phyloP scores from a whole-genome alignment of 2,329 filamentous ascomycete species.

The Juglanconis juglandina region DNA sequence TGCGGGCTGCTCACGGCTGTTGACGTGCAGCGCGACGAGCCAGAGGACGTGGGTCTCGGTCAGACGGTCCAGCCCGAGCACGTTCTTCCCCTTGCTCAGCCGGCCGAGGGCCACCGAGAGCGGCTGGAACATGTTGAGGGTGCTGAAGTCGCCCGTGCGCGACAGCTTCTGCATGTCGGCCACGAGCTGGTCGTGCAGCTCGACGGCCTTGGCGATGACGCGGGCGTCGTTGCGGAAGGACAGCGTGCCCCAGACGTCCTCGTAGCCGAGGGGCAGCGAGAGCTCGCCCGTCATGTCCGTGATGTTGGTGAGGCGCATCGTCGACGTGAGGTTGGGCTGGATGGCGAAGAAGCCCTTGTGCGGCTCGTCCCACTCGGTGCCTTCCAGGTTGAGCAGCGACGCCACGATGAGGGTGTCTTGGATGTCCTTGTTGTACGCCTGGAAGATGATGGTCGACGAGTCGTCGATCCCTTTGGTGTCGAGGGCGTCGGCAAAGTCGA shows the following conservation, averaged over 20 bases:
- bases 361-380: no score
- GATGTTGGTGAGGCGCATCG: background rate
- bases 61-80: slow-evolving; percentile 23
- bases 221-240: slow-evolving; percentile 34
- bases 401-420: background rate
- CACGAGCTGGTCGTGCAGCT: slow-evolving; percentile 29
- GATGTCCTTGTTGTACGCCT: slow-evolving; percentile 6
- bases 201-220: slow-evolving; percentile 31
- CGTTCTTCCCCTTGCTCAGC: slow-evolving; percentile 21
- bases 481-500: background rate
- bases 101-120: slow-evolving; percentile 17
- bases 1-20: slow-evolving; percentile 18
- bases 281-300: background rate
- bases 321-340: background rate
- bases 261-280: no score
- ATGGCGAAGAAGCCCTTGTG: no score
- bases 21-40: slow-evolving; percentile 18
- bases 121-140: slow-evolving; percentile 26
- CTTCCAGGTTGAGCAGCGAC: background rate
- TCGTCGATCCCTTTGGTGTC: no score
- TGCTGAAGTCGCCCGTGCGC: slow-evolving; percentile 21
- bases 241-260: slow-evolving; percentile 31
- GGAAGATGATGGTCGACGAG: no score
- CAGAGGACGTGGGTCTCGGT: slow-evolving; percentile 20
- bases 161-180: slow-evolving; percentile 18